Evolutionary conservation across 768 basidiomycete species (phyloP).

Genomic region (Gelatoporia subvermispora): DNA sequence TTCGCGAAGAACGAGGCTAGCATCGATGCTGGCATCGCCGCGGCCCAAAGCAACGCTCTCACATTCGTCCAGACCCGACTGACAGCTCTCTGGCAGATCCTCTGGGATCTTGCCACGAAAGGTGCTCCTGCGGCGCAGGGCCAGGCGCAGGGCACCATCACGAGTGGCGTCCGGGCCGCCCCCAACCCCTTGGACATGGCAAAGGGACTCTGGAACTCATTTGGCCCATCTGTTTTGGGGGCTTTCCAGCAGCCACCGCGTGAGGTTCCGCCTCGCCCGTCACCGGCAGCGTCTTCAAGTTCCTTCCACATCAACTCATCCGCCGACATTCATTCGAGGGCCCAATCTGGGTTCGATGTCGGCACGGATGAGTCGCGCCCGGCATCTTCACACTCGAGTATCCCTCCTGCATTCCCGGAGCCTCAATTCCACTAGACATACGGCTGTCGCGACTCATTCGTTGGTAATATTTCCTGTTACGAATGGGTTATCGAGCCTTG

Average conservation of each 20-base stretch:
- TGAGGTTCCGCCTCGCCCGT: slow-evolving; percentile 4
- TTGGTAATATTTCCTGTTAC: too few relatives aligned
- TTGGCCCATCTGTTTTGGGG: slow-evolving; percentile 35
- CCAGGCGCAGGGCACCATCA: slow-evolving; percentile 17
- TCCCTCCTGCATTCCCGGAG: slow-evolving; percentile 35
- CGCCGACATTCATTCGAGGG: not conserved
- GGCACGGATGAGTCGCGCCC: slow-evolving; percentile 9
- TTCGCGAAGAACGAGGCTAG: slow-evolving; percentile 51
- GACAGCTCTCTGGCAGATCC: slow-evolving; percentile 40
- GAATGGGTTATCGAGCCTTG: too few relatives aligned
- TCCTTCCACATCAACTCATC: slow-evolving; percentile 8
- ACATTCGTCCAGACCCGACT: slow-evolving; percentile 53
- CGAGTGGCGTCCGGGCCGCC: slow-evolving; percentile 19
- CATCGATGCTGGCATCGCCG: slow-evolving; percentile 53
- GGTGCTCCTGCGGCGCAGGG: slow-evolving; percentile 1
- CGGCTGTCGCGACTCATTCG: too few relatives aligned
- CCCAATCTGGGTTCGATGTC: slow-evolving; percentile 11
- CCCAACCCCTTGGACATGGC: slow-evolving; percentile 20
- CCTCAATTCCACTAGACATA: slow-evolving; percentile 23
- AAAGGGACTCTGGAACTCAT: slow-evolving; percentile 29
- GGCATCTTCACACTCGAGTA: slow-evolving; percentile 6
- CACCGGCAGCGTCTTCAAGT: slow-evolving; percentile 12
- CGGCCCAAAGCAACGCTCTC: slow-evolving; percentile 49
- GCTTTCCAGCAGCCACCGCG: slow-evolving; percentile 15
- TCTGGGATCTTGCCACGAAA: slow-evolving; percentile 42